Conservation (phyloP, 768 basidiomycete genomes). For the Amanita muscaria region DNA sequence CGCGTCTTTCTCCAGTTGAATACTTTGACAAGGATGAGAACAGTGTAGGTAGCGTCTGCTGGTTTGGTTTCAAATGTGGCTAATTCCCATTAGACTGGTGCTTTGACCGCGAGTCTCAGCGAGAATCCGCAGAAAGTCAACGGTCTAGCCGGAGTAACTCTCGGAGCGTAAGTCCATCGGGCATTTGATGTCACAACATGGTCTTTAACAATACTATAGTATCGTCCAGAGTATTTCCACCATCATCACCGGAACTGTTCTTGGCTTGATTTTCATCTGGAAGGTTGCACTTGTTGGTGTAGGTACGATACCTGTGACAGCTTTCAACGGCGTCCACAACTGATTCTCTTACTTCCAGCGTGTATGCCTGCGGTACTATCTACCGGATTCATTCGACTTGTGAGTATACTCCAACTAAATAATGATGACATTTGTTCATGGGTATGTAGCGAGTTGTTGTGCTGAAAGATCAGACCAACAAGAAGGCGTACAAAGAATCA, state of each 20-base stretch:
- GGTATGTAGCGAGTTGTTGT: constrained; percentile 66
- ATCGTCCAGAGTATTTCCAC: constrained; percentile 77
- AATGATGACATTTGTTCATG: neutral
- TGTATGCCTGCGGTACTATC: constrained; percentile 62
- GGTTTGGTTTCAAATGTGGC: constrained; percentile 8
- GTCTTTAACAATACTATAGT: constrained; percentile 22
- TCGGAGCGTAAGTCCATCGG: constrained; percentile 54
- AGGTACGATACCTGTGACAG: constrained; percentile 30
- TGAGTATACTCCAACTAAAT: constrained; percentile 22
- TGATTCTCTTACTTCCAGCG: constrained; percentile 29
- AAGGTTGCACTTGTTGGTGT: constrained; percentile 78
- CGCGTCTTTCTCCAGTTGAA: constrained; percentile 39
- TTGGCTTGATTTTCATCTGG: constrained; percentile 75
- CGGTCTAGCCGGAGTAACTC: constrained; percentile 79
- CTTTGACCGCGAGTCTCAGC: constrained; percentile 68
- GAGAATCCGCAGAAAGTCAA: constrained; percentile 87
- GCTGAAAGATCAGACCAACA: constrained; percentile 78
- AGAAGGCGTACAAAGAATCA: constrained; percentile 66
- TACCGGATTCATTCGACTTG: constrained; percentile 76
- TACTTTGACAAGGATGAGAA: constrained; percentile 88
- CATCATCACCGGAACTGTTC: constrained; percentile 56
- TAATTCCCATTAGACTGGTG: constrained; percentile 48
- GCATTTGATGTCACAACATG: neutral
- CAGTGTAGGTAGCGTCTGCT: constrained; percentile 37
- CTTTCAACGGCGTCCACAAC: neutral